Base-by-base conservation (phyloP, 2,329 filamentous ascomycete species). In the Monascus ruber region DNA sequence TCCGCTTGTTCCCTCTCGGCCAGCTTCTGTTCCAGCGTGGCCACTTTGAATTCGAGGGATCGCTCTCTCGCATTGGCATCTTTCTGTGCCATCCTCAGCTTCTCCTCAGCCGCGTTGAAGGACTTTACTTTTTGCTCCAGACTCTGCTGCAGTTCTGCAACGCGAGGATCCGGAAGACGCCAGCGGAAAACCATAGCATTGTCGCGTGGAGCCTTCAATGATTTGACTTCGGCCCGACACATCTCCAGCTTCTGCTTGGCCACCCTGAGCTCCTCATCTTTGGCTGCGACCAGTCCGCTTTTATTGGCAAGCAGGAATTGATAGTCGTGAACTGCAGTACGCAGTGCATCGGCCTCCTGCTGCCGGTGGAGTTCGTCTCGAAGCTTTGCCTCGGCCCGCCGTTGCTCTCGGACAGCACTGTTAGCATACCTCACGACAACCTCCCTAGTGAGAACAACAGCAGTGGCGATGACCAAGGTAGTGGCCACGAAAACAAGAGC, bases 11-110 rank as follows among this genome's bases (percentile, higher is more conserved):
- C 31, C 31, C 4, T 35, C 24, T 28, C 31, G n/a, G 35, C 26
- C 26, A 45, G 24, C 34, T 47, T 35, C 24, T 37, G 10, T 39
- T 48, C 34, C 24, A 50, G 38, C 33, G 36, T 29, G 29, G 31
- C 26, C 31, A 48, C 11, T 5, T 41, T 36, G 17, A 34, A 28
- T 7, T 10, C 5, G 33, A 47, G 35, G 24, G 33, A 10, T 17
- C 36, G 34, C 31, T 36, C 37, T 29, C 33, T 35, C 9, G 34
- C 27, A 31, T 10, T 24, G 35, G 34, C 31, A 26, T 43, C 34
- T 5, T 43, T 24, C 31, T 48, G 29, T 7, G 17, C 17, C 5
- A 17, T 4, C 31, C 24, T 36, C 29, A 39, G 17, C 7, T 29
- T 37, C 6, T 9, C 10, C 9, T 34, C 38, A 33, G 38, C 35